Base-by-base conservation (phyloP, 1,284 basidiomycete species). In the Puccinia novopanici region DNA sequence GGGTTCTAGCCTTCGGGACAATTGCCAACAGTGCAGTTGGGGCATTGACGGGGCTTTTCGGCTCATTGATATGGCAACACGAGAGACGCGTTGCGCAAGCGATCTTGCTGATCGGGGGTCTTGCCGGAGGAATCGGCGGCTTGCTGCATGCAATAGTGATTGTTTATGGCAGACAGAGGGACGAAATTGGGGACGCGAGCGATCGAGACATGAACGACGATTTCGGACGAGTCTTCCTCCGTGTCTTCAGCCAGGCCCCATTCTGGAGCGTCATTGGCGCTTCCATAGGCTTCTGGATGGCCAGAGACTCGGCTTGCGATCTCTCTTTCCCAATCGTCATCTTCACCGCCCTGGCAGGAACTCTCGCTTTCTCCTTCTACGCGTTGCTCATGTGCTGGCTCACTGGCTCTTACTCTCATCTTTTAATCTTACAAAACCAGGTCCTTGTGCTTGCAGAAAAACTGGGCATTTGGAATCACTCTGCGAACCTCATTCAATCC, bases 81-180 rank as follows among this genome's bases (percentile, higher is more conserved):
- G 45, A 74, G 2, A 17, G 48, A 24, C 30, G 34, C 17, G n/a
- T 80, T 37, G 17, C 48, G n/a, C 27, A 72, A 19, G 22, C 34
- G 6, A 74, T 80, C 24, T 3, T 73, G n/a, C 27, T 59, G 24
- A 74, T 80, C 19, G 48, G 70, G 12, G 48, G 57, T 67, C 70
- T 80, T 10, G 67, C 77, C 0, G 77, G 55, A 52, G 55, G 67
- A 13, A 71, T 73, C 30, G 77, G 55, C 30, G 77, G 77, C 40
- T 61, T 80, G n/a, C 68, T 80, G 12, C 77, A 80, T 73, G 77
- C 77, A 30, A 72, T 73, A 27, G 42, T 80, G 19, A 65, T 72
- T 19, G 52, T 72, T 10, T 19, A 45, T 65, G 24, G 45, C 54
- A 67, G 54, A 6, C 34, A 45, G 5, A 22, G 24, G 3, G 57